Percentiles rank a stretch among this genome's conserved stretches.
Evolutionary conservation across 2,329 filamentous ascomycete species (phyloP).

Genomic region (Colletotrichum noveboracense): DNA sequence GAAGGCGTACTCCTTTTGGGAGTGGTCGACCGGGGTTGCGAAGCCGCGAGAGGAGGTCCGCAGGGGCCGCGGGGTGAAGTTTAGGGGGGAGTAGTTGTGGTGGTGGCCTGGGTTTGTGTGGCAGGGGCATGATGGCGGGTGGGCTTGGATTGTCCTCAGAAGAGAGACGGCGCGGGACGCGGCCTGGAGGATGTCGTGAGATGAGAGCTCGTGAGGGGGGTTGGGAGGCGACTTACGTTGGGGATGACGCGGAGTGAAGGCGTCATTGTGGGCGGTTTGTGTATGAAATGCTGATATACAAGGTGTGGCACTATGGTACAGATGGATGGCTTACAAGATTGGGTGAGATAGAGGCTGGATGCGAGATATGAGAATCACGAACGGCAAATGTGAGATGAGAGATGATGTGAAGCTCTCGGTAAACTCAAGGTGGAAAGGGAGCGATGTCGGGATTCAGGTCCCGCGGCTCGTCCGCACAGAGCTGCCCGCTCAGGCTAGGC

Average conservation of each 20-base stretch:
- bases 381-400: not conserved
- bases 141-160: slow-evolving; percentile 88
- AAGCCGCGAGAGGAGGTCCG: slow-evolving; percentile 42
- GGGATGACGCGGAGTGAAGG: slow-evolving; percentile 31
- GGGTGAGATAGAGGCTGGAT: not conserved
- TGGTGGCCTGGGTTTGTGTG: slow-evolving; percentile 88
- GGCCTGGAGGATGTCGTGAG: slow-evolving; percentile 42
- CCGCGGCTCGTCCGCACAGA: slow-evolving; percentile 15
- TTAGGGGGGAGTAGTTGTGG: slow-evolving; percentile 65
- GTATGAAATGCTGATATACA: not conserved
- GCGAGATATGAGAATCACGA: not conserved
- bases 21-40: slow-evolving; percentile 71
- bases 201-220: not conserved
- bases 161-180: slow-evolving; percentile 72
- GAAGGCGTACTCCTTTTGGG: slow-evolving; percentile 91
- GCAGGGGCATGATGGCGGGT: slow-evolving; percentile 88
- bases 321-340: not conserved
- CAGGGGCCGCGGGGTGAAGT: slow-evolving; percentile 54
- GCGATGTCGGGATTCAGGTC: slow-evolving; percentile 13
- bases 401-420: not conserved
- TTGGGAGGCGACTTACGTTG: slow-evolving; percentile 25
- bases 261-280: slow-evolving; percentile 6
- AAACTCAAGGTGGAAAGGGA: not conserved
- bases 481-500: not conserved
- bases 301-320: not conserved